Base-by-base conservation (phyloP, 2,329 filamentous ascomycete species). In the Talaromyces sp. region DNA sequence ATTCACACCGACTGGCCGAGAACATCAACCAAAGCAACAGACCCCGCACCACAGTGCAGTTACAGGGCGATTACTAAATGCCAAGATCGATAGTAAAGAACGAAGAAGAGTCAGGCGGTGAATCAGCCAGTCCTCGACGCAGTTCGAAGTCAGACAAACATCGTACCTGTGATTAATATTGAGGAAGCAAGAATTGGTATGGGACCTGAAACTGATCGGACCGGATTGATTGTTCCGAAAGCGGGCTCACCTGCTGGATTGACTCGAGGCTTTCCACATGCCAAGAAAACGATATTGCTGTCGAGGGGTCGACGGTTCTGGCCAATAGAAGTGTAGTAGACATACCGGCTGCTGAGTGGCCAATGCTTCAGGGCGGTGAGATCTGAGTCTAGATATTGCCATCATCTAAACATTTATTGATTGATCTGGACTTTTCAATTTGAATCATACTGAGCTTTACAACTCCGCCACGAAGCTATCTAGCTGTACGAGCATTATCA, bases 341-440 rank as follows among this genome's bases (percentile, higher is more conserved):
- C 18, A 5, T 35, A 18, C 48, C 56, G 11, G 25, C 4, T 57
- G 60, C 37, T 52, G 23, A 63, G 48, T 60, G 61, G 61, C 12
- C 46, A 55, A 42, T 39, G 35, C 3, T 5, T 11, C 7, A 25
- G 28, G 58, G 62, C 62, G 62, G 62, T 63, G 50, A 63, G 57
- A 57, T 31, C 50, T 57, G 42, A 8, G 5, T 52, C 16, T 35
- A 9, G n/a, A 37, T 54, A 54, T 54, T 54, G 50, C 31, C 50
- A 37, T n/a, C 50, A 23, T 54, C n/a, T 35, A 54, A 35, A 54
- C 46, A 50, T 35, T 54, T 31, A 31, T 33, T 33, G 14, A 50
- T 31, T n/a, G 23, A 50, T 28, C 31, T 35, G n/a, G n/a, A 37
- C 31, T 18, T 37, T 31, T 33, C 21, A 18, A n/a, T 28, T 28